Percentiles rank a stretch among this genome's conserved stretches.
phyloP scores from a whole-genome alignment of 768 basidiomycete genomes.

The Xerocomus spinulosus region DNA sequence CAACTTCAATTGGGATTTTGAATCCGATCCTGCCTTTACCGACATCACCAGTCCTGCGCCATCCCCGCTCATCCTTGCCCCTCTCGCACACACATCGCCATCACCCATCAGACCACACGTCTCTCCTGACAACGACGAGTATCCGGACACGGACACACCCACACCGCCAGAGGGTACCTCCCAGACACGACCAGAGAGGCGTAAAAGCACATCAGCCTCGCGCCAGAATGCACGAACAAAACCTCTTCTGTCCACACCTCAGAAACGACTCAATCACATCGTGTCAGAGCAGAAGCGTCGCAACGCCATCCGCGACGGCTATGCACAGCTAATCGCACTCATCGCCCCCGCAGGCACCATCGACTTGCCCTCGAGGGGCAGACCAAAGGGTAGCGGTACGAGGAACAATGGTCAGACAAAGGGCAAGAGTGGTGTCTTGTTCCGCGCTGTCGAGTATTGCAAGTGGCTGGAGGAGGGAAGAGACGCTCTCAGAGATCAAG shows the following conservation, averaged over 20 bases:
- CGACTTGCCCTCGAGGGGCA: slow-evolving; percentile 70
- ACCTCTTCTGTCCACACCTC: slow-evolving; percentile 72
- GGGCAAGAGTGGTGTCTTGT: slow-evolving; percentile 86
- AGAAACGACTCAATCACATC: slow-evolving; percentile 90
- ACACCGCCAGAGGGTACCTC: slow-evolving; percentile 11
- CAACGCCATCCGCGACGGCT: slow-evolving; percentile 87
- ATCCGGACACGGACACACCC: slow-evolving; percentile 1
- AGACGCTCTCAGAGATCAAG: slow-evolving; percentile 65
- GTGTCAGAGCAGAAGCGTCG: slow-evolving; percentile 92
- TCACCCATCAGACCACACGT: slow-evolving; percentile 5
- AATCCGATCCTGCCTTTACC: slow-evolving; percentile 32
- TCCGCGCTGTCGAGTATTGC: slow-evolving; percentile 82
- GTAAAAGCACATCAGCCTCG: slow-evolving; percentile 22
- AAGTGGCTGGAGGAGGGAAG: slow-evolving; percentile 83
- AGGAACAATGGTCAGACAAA: slow-evolving; percentile 65
- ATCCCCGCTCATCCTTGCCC: background rate
- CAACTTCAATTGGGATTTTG: slow-evolving; percentile 68
- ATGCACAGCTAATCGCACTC: slow-evolving; percentile 77
- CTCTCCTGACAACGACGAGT: slow-evolving; percentile 8
- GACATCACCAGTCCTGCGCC: slow-evolving; percentile 8
- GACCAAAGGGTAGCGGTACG: slow-evolving; percentile 74
- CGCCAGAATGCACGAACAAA: slow-evolving; percentile 43
- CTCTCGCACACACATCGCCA: slow-evolving; percentile 1
- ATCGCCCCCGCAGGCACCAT: slow-evolving; percentile 77
- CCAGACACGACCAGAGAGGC: slow-evolving; percentile 14